Percentiles rank a stretch among this genome's conserved stretches.
Evolutionary conservation across 805 yeast species (phyloP).

Genomic region (Diddensiella caesifluorescens): DNA sequence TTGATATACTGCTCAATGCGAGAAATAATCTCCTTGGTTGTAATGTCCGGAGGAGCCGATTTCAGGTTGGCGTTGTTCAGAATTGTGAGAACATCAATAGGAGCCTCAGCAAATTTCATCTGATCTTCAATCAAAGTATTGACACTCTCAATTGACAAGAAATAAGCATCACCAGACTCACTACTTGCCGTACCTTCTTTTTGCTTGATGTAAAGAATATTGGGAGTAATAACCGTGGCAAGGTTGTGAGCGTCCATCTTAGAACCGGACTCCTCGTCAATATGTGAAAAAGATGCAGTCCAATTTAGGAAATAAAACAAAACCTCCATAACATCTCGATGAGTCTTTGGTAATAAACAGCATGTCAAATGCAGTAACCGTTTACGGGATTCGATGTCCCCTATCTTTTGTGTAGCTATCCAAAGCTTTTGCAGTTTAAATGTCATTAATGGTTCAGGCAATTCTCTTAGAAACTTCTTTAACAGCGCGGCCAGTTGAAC

Average conservation of each 20-base stretch:
- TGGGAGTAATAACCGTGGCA: conserved; percentile 94
- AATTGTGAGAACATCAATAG: conserved; percentile 49
- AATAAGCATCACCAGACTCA: conserved; percentile 43
- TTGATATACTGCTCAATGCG: conserved; percentile 20
- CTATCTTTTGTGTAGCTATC: conserved; percentile 47
- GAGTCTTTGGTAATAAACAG: conserved; percentile 71
- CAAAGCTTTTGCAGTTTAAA: conserved; percentile 70
- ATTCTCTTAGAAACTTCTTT: conserved; percentile 84
- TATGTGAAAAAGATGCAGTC: conserved; percentile 93
- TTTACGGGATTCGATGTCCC: conserved; percentile 42
- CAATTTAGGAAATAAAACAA: conserved; percentile 80
- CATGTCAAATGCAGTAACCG: conserved; percentile 59
- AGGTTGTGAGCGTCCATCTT: conserved; percentile 95
- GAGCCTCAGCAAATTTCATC: conserved; percentile 73
- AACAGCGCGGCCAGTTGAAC: conserved; percentile 89
- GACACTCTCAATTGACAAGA: conserved; percentile 86
- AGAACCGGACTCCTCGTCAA: conserved; percentile 85
- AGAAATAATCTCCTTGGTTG: conserved; percentile 27
- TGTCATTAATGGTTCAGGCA: conserved; percentile 88
- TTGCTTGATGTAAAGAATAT: conserved; percentile 59
- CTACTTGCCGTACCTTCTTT: conserved; percentile 16
- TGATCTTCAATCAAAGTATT: conserved; percentile 76
- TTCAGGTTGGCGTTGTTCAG: conserved; percentile 39
- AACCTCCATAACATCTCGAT: conserved; percentile 84
- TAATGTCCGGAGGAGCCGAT: conserved; percentile 19